These are phyloP conservation scores for Penicillium olsonii DNA, from an alignment of 2,329 filamentous ascomycete species.

Conservation along the genomic window DNA sequence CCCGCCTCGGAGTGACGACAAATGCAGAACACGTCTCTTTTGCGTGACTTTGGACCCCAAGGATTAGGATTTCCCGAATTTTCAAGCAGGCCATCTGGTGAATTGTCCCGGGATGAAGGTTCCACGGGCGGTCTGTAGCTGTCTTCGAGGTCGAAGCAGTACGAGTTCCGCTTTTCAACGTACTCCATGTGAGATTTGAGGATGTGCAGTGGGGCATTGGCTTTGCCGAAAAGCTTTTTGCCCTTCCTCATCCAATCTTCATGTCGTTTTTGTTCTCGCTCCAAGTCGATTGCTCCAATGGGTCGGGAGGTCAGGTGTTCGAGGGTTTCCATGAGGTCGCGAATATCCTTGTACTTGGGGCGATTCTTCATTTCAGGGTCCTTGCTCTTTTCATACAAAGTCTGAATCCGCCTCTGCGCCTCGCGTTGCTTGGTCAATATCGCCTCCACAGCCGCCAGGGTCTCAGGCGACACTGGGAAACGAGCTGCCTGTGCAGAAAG, in stretches of 20 bases:
- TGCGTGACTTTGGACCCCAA: conserved; percentile 54
- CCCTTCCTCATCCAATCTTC: conserved; percentile 99
- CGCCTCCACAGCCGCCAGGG: conserved; percentile 78
- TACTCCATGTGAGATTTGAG: conserved; percentile 92
- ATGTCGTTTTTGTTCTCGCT: conserved; percentile 90
- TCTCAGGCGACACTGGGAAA: conserved; percentile 80
- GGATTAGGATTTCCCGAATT: conserved; percentile 27
- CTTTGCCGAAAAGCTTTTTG: conserved; percentile 97
- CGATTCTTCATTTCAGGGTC: conserved; percentile 74
- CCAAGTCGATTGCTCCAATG: conserved; percentile 83
- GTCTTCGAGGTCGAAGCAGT: conserved; percentile 89
- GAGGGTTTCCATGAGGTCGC: conserved; percentile 82
- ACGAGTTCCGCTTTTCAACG: conserved; percentile 82
- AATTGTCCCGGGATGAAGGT: conserved; percentile 82
- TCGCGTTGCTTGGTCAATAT: conserved; percentile 96
- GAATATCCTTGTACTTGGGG: conserved; percentile 86
- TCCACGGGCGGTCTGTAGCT: conserved; percentile 88
- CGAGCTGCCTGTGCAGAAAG: conserved; percentile 78
- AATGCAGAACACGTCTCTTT: conserved; percentile 92
- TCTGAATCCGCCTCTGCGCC: conserved; percentile 83
- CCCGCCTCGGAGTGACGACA: conserved; percentile 90
- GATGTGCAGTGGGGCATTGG: conserved; percentile 94
- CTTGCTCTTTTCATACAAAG: conserved; percentile 75
- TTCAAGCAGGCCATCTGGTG: conserved; percentile 59
- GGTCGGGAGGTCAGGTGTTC: conserved; percentile 92